Evolutionary conservation across 1,284 basidiomycete genomes (phyloP).

Genomic region (Ganoderma lucidum): DNA sequence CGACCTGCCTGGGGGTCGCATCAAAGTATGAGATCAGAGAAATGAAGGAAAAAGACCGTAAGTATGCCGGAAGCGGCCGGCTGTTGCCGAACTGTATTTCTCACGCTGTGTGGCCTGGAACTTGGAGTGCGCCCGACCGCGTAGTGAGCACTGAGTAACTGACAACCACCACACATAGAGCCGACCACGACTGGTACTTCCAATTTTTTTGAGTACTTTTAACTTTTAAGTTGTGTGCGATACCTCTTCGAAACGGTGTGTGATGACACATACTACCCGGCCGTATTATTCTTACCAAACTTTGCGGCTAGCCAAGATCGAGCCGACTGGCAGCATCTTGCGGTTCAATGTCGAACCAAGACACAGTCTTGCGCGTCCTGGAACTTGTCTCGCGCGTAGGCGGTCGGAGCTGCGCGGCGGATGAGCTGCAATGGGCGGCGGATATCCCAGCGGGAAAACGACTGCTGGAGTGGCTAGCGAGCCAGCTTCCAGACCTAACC

Average conservation of each 20-base stretch:
- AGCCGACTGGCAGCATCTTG: too few relatives aligned
- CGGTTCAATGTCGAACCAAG: conserved; percentile 6
- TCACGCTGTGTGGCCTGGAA: not conserved
- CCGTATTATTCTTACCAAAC: not conserved
- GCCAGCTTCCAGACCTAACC: conserved; percentile 22
- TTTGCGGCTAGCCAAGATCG: not conserved
- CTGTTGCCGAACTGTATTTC: not conserved
- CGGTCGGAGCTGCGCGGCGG: conserved; percentile 25
- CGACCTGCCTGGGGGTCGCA: too few relatives aligned
- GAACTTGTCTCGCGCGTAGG: conserved; percentile 29
- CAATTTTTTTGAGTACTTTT: too few relatives aligned
- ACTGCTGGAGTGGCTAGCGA: conserved; percentile 36
- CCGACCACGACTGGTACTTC: too few relatives aligned
- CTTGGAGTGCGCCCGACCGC: too few relatives aligned
- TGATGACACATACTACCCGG: not conserved
- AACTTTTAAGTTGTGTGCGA: too few relatives aligned
- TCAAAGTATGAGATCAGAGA: too few relatives aligned
- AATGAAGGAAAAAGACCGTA: too few relatives aligned
- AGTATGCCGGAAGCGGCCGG: not conserved
- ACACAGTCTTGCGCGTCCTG: conserved; percentile 9
- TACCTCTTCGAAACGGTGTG: not conserved
- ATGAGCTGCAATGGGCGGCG: conserved; percentile 35
- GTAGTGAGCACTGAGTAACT: too few relatives aligned
- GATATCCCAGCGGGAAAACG: conserved; percentile 35
- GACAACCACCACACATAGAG: too few relatives aligned